Conservation (phyloP, 2,329 filamentous ascomycete species). For the Fonsecaea multimorphosa region DNA sequence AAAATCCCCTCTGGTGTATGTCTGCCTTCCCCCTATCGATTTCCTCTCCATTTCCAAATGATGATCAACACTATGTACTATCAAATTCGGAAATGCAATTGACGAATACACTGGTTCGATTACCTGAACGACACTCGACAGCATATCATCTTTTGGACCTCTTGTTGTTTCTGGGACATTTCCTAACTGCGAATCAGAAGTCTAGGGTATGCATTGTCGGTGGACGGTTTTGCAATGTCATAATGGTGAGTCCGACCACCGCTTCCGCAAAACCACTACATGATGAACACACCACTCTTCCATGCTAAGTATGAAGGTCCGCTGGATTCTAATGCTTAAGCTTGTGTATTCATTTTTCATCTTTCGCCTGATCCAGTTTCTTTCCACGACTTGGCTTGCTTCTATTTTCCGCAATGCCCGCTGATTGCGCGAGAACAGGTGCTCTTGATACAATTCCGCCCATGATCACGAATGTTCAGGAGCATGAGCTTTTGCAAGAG, state of each 20-base stretch:
- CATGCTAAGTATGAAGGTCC: slow-evolving; percentile 68
- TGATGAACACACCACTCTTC: slow-evolving; percentile 64
- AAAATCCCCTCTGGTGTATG: neutral
- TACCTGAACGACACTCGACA: slow-evolving; percentile 47
- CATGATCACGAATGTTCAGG: neutral
- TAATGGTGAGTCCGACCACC: slow-evolving; percentile 27
- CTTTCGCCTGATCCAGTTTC: slow-evolving; percentile 63
- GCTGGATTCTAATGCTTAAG: slow-evolving; percentile 57
- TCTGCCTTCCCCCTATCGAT: neutral
- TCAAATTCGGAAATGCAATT: slow-evolving; percentile 55
- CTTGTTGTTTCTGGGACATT: slow-evolving; percentile 6
- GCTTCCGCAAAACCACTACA: slow-evolving; percentile 38
- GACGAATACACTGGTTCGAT: slow-evolving; percentile 57
- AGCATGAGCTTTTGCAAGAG: neutral
- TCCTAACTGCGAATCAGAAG: slow-evolving; percentile 5
- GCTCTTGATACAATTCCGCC: neutral
- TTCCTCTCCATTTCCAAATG: slow-evolving; percentile 41
- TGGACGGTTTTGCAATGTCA: neutral
- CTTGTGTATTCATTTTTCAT: slow-evolving; percentile 68
- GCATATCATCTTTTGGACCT: neutral
- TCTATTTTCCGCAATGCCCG: neutral
- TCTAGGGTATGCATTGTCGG: neutral
- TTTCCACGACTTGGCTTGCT: neutral
- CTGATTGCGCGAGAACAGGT: neutral
- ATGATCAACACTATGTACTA: slow-evolving; percentile 55